Base-by-base conservation (phyloP, 2,329 filamentous ascomycete species). In the Bisporella sp. region DNA sequence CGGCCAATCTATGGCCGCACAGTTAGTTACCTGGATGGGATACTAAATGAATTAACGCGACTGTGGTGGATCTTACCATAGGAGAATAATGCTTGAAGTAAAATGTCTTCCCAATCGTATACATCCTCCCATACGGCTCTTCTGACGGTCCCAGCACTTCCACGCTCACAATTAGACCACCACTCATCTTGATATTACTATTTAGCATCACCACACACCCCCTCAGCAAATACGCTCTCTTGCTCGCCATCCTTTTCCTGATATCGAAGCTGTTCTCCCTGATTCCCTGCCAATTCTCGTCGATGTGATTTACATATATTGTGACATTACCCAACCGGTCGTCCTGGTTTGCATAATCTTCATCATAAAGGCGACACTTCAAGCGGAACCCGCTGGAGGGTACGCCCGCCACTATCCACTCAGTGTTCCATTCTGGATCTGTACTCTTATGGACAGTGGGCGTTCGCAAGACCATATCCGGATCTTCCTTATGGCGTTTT, bases 71-170 rank as follows among this genome's bases (percentile, higher is more conserved):
- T 21, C 21, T 21, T 21, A 21, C 21, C 73, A 96, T 79, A 4
- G 91, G 89, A 56, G 88, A 95, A 63, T 85, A 92, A 66, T 96
- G 92, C 59, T 87, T 87, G 56, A 86, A 84, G 80, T 83, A 96
- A 45, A 75, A 49, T 71, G 83, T 68, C 8, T 89, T 89, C 0
- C 87, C 90, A 32, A 93, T 60, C 0, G 92, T 96, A 67, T 90
- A 95, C 65, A 87, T 76, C 62, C 73, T 85, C 60, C 64, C 88
- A 74, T 69, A 82, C 64, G 71, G 87, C 65, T 67, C 82, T 64
- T 87, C 77, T 0, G 89, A 93, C 54, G 76, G 78, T 1, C 89
- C 90, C 11, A 96, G 68, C n/a, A 90, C 76, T 60, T 90, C 78
- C 28, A 90, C 81, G 62, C 87, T 92, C 52, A 96, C 63, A 49